Percentiles rank a stretch among this genome's conserved stretches.
phyloP scores from a whole-genome alignment of 78 protist species.

The Dictyostelium brefeldianum region DNA sequence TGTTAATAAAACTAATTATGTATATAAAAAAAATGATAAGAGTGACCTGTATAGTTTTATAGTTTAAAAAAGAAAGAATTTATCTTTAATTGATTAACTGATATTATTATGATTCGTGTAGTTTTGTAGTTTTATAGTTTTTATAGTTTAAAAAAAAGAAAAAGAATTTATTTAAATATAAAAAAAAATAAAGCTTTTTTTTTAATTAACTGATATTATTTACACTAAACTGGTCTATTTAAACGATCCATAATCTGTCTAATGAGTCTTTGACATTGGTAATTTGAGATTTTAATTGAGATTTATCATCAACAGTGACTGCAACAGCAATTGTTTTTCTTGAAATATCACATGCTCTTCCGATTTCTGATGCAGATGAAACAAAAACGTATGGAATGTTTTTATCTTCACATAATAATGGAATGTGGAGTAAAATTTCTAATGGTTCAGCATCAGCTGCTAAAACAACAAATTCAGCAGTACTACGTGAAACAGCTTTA shows the following conservation, averaged over 20 bases:
- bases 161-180: too few species aligned
- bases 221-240: too few species aligned
- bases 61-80: too few species aligned
- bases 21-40: too few species aligned
- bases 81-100: too few species aligned
- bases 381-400: slow-evolving; percentile 99
- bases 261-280: slow-evolving; percentile 87
- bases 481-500: slow-evolving; percentile 98
- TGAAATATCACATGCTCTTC: slow-evolving; percentile 99
- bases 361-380: slow-evolving; percentile 95
- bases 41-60: too few species aligned
- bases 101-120: too few species aligned
- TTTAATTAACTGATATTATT: too few species aligned
- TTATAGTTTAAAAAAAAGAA: too few species aligned
- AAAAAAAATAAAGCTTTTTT: too few species aligned
- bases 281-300: slow-evolving; percentile 93
- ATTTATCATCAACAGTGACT: slow-evolving; percentile 92
- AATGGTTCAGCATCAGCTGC: slow-evolving; percentile 99
- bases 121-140: too few species aligned
- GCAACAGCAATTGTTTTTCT: slow-evolving; percentile 97
- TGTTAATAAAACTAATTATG: too few species aligned
- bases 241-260: slow-evolving; percentile 87
- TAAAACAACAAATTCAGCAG: slow-evolving; percentile 96
- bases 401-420: slow-evolving; percentile 99
- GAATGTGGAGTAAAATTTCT: slow-evolving; percentile 99